Conservation (phyloP, 129 eudicot genomes). For the Pseudognaphalium luteoalbum region DNA sequence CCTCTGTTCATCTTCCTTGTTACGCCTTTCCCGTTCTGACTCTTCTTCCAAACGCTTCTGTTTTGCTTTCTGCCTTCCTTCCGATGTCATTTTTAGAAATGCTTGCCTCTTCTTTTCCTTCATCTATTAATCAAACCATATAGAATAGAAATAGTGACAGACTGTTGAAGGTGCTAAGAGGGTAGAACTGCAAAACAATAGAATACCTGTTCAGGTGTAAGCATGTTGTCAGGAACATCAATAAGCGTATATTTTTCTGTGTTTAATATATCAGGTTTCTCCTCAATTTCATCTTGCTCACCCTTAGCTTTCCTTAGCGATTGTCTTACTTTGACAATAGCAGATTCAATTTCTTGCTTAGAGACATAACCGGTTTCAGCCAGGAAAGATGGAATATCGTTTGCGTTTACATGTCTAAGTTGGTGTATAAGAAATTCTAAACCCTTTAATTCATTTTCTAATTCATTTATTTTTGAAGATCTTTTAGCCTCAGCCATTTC, state of each 20-base stretch:
- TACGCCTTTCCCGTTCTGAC: conserved; percentile 69
- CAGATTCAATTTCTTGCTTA: conserved; percentile 77
- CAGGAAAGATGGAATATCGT: conserved; percentile 61
- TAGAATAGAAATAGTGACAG: not conserved
- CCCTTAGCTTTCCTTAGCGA: conserved; percentile 89
- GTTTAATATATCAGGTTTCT: conserved; percentile 55
- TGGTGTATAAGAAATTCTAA: conserved; percentile 78
- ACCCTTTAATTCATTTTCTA: conserved; percentile 78
- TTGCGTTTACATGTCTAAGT: conserved; percentile 58
- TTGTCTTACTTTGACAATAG: conserved; percentile 59
- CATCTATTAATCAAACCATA: conserved; percentile 45
- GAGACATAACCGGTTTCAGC: conserved; percentile 67
- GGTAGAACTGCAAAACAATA: not conserved
- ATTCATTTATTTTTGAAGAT: conserved; percentile 72
- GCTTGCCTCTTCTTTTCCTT: conserved; percentile 90
- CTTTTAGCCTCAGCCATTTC: conserved; percentile 99
- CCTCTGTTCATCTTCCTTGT: conserved; percentile 84
- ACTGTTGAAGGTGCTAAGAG: not conserved
- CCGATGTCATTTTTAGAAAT: conserved; percentile 92
- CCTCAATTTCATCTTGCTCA: conserved; percentile 74
- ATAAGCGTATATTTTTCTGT: conserved; percentile 77
- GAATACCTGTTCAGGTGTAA: conserved; percentile 86
- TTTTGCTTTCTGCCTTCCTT: conserved; percentile 95
- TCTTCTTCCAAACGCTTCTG: conserved; percentile 92
- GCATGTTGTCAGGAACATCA: conserved; percentile 75